Evolutionary conservation across 352 stramenopile genomes (phyloP).

Genomic region (Pythium guiyangense): DNA sequence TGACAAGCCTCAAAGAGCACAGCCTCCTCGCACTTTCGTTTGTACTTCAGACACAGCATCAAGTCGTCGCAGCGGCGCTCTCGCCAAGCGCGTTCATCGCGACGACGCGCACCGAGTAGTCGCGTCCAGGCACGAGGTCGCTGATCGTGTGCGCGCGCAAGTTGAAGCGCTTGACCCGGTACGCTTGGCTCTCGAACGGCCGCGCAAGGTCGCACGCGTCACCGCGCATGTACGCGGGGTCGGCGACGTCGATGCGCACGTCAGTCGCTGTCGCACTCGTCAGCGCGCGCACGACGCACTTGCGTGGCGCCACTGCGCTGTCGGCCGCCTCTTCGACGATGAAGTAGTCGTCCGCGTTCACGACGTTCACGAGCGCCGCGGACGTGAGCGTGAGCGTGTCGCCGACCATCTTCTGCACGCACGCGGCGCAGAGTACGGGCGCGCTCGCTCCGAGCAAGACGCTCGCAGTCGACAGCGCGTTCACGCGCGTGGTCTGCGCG

Average conservation of each 20-base stretch:
- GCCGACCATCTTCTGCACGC: conserved; percentile 47
- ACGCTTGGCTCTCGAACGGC: conserved; percentile 49
- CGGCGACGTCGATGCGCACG: conserved; percentile 23
- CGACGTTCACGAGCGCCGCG: conserved; percentile 11
- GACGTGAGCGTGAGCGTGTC: conserved; percentile 38
- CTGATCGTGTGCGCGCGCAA: conserved; percentile 47
- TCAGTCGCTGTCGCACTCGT: conserved; percentile 8
- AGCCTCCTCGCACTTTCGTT: no score
- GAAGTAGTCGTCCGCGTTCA: conserved; percentile 42
- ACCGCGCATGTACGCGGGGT: conserved; percentile 17
- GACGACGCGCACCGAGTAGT: no score
- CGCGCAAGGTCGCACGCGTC: conserved; percentile 37
- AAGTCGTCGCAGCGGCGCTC: conserved; percentile 24
- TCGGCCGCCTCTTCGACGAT: conserved; percentile 46
- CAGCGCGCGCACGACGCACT: conserved; percentile 45
- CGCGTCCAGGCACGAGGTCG: conserved; percentile 61
- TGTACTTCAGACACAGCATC: no score
- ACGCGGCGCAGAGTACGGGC: conserved; percentile 42
- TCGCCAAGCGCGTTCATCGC: conserved; percentile 37
- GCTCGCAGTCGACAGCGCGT: conserved; percentile 16
- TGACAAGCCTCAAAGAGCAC: no score
- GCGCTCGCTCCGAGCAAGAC: conserved; percentile 27
- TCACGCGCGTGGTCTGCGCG: conserved; percentile 26
- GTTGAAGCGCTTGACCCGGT: conserved; percentile 58
- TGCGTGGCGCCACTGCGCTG: conserved; percentile 3